Evolutionary conservation across 2,329 filamentous ascomycete species (phyloP).

Genomic region (Kalmusia sp.): DNA sequence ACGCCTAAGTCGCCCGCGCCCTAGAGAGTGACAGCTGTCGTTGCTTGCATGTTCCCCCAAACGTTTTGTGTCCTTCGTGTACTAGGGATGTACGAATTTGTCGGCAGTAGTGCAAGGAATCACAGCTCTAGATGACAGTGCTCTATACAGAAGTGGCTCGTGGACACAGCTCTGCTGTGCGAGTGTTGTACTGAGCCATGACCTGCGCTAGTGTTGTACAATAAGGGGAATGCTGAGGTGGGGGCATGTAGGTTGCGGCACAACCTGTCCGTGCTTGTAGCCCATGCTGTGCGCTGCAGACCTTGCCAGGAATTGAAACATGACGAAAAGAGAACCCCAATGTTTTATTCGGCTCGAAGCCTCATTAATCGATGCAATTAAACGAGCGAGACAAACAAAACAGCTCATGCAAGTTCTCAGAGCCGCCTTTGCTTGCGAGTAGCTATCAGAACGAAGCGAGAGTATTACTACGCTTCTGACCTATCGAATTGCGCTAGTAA

Average conservation of each 20-base stretch:
- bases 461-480: no score
- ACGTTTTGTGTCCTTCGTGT: neutral
- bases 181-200: neutral
- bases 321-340: neutral
- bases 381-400: neutral
- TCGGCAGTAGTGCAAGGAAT: neutral
- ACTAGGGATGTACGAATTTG: neutral
- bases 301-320: neutral
- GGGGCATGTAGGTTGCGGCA: constrained; percentile 11
- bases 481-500: no score
- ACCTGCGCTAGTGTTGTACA: neutral
- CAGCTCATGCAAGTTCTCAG: neutral
- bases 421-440: no score
- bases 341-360: neutral
- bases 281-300: constrained; percentile 17
- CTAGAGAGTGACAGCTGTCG: neutral
- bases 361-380: neutral
- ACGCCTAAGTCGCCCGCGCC: neutral
- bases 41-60: neutral
- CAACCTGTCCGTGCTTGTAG: constrained; percentile 13
- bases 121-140: constrained; percentile 19
- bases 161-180: constrained; percentile 9
- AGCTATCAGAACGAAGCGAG: no score
- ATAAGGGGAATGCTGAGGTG: neutral
- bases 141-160: constrained; percentile 19